A percentile compares a stretch with the other conserved stretches of the same genome.
Conservation (phyloP, 345 rosid species). For the Hibiscus trionum region DNA sequence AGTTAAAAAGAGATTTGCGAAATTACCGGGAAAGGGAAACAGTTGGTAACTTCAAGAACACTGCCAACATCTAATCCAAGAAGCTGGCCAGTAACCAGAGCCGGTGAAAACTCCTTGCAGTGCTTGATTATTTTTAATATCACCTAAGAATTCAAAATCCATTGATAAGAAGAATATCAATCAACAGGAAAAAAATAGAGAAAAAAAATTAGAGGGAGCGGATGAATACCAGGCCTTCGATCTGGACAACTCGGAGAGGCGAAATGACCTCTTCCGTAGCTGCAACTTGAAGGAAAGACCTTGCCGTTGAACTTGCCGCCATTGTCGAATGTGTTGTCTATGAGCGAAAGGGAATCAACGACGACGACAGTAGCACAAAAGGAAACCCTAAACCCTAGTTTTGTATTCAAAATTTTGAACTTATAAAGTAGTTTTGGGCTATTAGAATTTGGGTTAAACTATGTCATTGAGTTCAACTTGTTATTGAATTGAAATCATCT, state of each 20-base stretch:
- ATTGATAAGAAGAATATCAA: not conserved
- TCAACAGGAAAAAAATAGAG: not conserved
- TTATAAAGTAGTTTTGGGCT: not conserved
- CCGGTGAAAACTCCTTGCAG: constrained; percentile 93
- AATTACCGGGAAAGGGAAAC: constrained; percentile 93
- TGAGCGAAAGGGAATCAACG: not conserved
- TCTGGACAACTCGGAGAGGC: constrained; percentile 96
- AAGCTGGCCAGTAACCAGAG: constrained; percentile 95
- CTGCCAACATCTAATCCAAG: constrained; percentile 98
- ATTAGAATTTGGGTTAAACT: too few species aligned
- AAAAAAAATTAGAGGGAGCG: not conserved
- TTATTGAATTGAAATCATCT: too few species aligned
- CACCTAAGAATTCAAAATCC: constrained; percentile 33
- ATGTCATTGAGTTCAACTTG: too few species aligned
- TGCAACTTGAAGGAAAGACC: constrained; percentile 83
- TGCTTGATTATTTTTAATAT: constrained; percentile 91
- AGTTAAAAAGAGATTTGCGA: not conserved
- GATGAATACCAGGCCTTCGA: constrained; percentile 77
- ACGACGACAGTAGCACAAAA: not conserved
- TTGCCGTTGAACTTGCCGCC: constrained; percentile 34
- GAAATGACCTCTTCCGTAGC: constrained; percentile 76
- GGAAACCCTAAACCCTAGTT: not conserved
- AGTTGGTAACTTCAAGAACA: constrained; percentile 95
- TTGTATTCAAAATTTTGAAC: not conserved
- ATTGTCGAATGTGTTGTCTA: not conserved